phyloP scores from a whole-genome alignment of 2,329 filamentous ascomycete genomes.

The Aspergillus pseudoglaucus region DNA sequence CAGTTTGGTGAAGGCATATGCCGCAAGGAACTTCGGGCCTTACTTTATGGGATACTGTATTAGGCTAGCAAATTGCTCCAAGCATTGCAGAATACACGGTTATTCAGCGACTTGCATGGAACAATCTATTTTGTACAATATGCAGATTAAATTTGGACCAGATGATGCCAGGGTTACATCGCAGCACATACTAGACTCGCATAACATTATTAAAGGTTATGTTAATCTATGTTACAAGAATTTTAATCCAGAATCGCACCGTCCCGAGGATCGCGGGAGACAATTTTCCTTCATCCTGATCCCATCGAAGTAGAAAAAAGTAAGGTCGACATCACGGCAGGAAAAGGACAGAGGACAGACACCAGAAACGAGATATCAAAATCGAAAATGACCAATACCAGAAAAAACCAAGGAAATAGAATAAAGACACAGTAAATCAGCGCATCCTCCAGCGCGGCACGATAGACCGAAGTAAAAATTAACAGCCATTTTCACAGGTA shows the following conservation, averaged over 20 bases:
- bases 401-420: constrained; percentile 21
- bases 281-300: background rate
- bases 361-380: background rate
- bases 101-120: no score
- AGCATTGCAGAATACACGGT: no score
- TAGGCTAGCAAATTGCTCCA: no score
- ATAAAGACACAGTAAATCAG: constrained; percentile 3
- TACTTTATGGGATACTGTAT: no score
- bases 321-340: background rate
- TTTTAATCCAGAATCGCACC: constrained; percentile 7
- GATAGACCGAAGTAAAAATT: background rate
- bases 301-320: background rate
- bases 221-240: constrained; percentile 29
- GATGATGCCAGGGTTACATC: constrained; percentile 18
- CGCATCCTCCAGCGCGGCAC: background rate
- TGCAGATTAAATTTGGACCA: no score
- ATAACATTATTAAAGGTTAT: constrained; percentile 1
- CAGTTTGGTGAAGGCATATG: no score
- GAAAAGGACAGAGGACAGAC: background rate
- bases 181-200: background rate
- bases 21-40: no score
- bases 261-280: background rate
- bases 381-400: constrained; percentile 17
- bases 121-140: no score
- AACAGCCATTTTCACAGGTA: constrained; percentile 14